Evolutionary conservation across 2,329 filamentous ascomycete species (phyloP), one percentile per base, ranked within the genome.

Genomic region (Leptodontidium sp.): DNA sequence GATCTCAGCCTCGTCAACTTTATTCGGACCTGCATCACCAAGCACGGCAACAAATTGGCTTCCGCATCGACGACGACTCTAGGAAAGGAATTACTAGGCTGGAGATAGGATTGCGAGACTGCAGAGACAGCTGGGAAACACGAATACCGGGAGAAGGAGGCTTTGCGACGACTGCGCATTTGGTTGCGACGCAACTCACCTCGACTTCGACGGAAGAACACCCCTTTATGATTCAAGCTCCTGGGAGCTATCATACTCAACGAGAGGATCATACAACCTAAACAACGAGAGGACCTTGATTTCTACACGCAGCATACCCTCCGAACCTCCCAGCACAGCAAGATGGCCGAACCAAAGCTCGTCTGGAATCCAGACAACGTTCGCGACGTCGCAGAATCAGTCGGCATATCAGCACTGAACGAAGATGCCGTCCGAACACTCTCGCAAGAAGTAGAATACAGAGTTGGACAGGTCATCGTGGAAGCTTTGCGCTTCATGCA

Each of bases 321-420:
- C 9, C 26, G 43, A 35, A n/a, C 11, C 62, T 8, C 35, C n/a
- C 40, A 9, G 26, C n/a, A 4, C 21, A 65, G n/a, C 55, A 71
- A 47, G 38, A 76, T 76, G 75, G 61, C 74, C 5, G 77, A 79
- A 58, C 72, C 69, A 59, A 78, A 79, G 77, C 84, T 90, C 32
- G 90, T 98, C 75, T 98, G 96, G 96, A 98, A 98, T 78, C 90
- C 93, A 21, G 96, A 99, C 77, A 98, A 97, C 75, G 93, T 99
- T 76, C 91, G 90, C 75, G 96, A 99, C 80, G 94, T 98, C 70
- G 95, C 96, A 74, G 96, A 99, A 81, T 97, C 96, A 1, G 93
- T 98, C 59, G 96, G 96, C 68, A 94, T 99, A 75, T 84, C 88
- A 74, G 87, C 88, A 65, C 86, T 98, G 55, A 89, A 88, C 78